Evolutionary conservation across 352 stramenopile genomes (phyloP).

Genomic region (Nothophytophthora sp.): DNA sequence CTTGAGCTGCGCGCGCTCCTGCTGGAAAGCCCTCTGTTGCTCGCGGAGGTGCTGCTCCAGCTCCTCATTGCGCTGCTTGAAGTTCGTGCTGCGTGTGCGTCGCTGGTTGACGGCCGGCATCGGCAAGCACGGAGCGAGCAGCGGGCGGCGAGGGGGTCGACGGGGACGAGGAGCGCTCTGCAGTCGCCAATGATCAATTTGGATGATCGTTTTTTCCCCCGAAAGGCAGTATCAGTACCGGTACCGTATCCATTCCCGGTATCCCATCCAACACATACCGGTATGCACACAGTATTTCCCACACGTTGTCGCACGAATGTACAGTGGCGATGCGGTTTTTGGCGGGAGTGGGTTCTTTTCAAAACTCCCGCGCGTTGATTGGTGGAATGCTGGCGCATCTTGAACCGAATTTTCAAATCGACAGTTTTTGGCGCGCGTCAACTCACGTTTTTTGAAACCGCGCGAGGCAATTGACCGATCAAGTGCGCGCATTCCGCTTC

Average conservation of each 20-base stretch:
- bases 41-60: not conserved
- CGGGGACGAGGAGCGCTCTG: no score
- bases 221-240: no score
- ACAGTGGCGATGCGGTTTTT: constrained; percentile 22
- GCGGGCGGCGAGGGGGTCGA: no score
- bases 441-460: constrained; percentile 3
- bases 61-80: not conserved
- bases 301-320: constrained; percentile 11
- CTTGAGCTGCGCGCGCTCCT: not conserved
- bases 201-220: no score
- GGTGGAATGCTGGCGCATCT: constrained; percentile 29
- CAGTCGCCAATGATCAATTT: no score
- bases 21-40: not conserved
- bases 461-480: constrained; percentile 6
- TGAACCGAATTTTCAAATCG: constrained; percentile 10
- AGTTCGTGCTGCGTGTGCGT: no score
- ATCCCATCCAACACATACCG: no score
- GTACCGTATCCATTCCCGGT: no score
- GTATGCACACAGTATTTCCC: not conserved
- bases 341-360: constrained; percentile 32
- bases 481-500: constrained; percentile 3
- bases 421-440: constrained; percentile 12
- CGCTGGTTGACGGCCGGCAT: no score
- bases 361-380: constrained; percentile 31
- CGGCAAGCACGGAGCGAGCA: no score